phyloP scores from a whole-genome alignment of 371 early-diverging fungal species.

The Capillidium rhysosporum region DNA sequence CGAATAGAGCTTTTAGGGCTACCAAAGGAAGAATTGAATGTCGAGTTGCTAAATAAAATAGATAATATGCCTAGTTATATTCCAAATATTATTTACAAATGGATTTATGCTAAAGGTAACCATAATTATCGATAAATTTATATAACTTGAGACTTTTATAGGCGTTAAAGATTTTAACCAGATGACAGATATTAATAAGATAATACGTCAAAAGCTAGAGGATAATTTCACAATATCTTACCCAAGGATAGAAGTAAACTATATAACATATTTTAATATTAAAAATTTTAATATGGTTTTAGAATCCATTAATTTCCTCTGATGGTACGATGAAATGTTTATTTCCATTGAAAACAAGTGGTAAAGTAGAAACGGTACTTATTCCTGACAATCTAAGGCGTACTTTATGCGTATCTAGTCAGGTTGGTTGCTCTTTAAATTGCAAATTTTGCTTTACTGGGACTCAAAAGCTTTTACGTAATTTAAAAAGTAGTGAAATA shows the following conservation, averaged over 20 bases:
- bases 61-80: no score
- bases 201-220: slow-evolving; percentile 23
- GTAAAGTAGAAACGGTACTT: slow-evolving; percentile 39
- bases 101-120: slow-evolving; percentile 34
- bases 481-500: slow-evolving; percentile 62
- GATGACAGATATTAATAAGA: slow-evolving; percentile 39
- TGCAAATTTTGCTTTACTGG: slow-evolving; percentile 89
- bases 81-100: slow-evolving; percentile 6
- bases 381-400: slow-evolving; percentile 46
- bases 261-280: not conserved
- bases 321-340: slow-evolving; percentile 39
- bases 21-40: no score
- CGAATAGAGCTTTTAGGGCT: no score
- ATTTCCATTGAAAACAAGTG: slow-evolving; percentile 30
- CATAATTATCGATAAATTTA: not conserved
- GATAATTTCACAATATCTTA: slow-evolving; percentile 28
- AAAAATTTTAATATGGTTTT: not conserved
- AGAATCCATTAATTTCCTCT: slow-evolving; percentile 10
- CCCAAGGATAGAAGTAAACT: slow-evolving; percentile 32
- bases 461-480: slow-evolving; percentile 61
- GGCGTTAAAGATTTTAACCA: slow-evolving; percentile 29
- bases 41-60: no score
- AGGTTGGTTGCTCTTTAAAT: slow-evolving; percentile 71
- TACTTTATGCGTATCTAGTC: slow-evolving; percentile 75
- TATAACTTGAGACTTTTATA: slow-evolving; percentile 6